Conservation (phyloP, 2,329 filamentous ascomycete species). For the Xylogone sp. region DNA sequence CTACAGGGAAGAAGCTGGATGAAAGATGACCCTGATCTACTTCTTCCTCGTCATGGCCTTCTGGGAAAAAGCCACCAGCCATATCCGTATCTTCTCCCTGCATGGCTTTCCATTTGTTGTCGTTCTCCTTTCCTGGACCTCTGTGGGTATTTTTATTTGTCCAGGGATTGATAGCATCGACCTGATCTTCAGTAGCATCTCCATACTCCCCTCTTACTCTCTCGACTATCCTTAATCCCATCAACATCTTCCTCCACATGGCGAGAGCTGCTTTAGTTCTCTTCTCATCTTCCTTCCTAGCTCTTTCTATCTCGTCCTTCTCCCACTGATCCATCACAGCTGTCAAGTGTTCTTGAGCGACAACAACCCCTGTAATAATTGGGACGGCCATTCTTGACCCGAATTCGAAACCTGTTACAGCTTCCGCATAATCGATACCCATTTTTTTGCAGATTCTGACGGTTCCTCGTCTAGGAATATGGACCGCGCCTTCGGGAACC, state of each 20-base stretch:
- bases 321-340: slow-evolving; percentile 74
- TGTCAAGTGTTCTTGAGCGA: slow-evolving; percentile 75
- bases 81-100: slow-evolving; percentile 43
- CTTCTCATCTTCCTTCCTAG: slow-evolving; percentile 80
- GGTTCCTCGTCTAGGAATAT: slow-evolving; percentile 75
- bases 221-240: slow-evolving; percentile 78
- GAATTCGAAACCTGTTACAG: slow-evolving; percentile 95
- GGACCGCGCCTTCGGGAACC: slow-evolving; percentile 80
- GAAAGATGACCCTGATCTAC: slow-evolving; percentile 7
- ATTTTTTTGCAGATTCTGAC: slow-evolving; percentile 80
- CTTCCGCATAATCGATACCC: slow-evolving; percentile 85
- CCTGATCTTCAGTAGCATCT: slow-evolving; percentile 45
- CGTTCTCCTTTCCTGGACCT: slow-evolving; percentile 18
- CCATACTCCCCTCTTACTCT: slow-evolving; percentile 76
- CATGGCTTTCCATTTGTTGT: slow-evolving; percentile 25
- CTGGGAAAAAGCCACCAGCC: slow-evolving; percentile 59
- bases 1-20: slow-evolving; percentile 26
- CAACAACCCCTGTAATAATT: slow-evolving; percentile 83
- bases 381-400: slow-evolving; percentile 92
- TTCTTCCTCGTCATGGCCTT: slow-evolving; percentile 49
- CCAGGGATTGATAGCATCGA: slow-evolving; percentile 53
- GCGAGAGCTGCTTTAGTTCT: slow-evolving; percentile 68
- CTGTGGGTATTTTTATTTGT: slow-evolving; percentile 35
- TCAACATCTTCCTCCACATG: slow-evolving; percentile 82
- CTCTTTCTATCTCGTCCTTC: slow-evolving; percentile 70